Evolutionary conservation across 2,329 filamentous ascomycete species (phyloP).

Genomic region (Myriosclerotinia scirpicola): DNA sequence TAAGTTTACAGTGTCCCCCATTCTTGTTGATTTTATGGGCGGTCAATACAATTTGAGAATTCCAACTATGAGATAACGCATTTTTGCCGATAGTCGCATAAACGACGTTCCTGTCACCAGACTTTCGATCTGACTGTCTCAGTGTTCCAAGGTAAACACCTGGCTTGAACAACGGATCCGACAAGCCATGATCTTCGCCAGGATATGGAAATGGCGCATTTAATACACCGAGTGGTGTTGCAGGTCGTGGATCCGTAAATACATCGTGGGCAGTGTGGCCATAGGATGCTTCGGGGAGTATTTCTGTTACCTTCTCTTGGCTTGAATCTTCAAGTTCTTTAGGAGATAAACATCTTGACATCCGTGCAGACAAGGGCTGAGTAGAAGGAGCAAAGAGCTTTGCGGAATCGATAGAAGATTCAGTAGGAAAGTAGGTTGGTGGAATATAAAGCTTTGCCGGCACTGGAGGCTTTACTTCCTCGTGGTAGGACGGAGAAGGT

Average conservation of each 20-base stretch:
- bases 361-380: not conserved
- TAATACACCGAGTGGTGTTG: constrained; percentile 13
- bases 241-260: not conserved
- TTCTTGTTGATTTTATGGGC: constrained; percentile 17
- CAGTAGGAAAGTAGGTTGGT: constrained; percentile 9
- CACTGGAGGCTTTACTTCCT: not conserved
- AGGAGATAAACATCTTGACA: not conserved
- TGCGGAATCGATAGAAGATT: constrained; percentile 3
- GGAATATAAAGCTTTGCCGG: constrained; percentile 1
- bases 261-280: constrained; percentile 4
- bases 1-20: constrained; percentile 14
- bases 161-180: constrained; percentile 11
- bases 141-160: constrained; percentile 14
- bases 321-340: constrained; percentile 2
- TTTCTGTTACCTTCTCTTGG: not conserved
- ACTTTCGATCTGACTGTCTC: not conserved
- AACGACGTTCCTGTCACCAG: constrained; percentile 2
- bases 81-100: constrained; percentile 8
- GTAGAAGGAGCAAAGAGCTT: constrained; percentile 14
- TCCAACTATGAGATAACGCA: not conserved
- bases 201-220: constrained; percentile 2
- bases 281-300: not conserved
- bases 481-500: not conserved
- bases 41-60: constrained; percentile 5
- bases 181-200: constrained; percentile 5